Base-by-base conservation (phyloP, 2,329 filamentous ascomycete species). In the Colletotrichum godetiae region DNA sequence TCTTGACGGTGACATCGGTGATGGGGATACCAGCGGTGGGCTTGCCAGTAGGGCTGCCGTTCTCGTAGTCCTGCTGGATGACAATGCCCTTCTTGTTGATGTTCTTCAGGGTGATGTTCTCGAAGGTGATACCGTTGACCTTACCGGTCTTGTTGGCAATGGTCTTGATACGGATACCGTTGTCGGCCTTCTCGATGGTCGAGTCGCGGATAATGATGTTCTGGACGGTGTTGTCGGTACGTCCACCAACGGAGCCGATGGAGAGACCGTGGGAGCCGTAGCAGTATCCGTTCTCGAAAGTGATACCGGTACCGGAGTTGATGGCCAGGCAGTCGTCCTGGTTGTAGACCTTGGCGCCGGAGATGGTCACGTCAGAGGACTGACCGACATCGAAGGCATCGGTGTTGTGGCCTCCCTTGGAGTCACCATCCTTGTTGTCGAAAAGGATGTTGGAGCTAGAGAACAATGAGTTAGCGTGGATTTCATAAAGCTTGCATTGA, bases 291-390 rank as follows among this genome's bases (percentile, higher is more conserved):
- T 80, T 81, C 24, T 80, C 83, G 78, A 88, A 87, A 49, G 81
- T 83, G 74, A 88, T 87, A 75, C 86, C 80, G 27, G 79, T 83
- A 5, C 86, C 87, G 1, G 87, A 89, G 82, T 90, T 91, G 74
- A 89, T 79, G 35, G 89, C 89, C 8, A 91, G 82, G 76, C 89
- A 91, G 77, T 91, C 89, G 68, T 91, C 90, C 80, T 91, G 90
- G 82, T 91, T 91, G 78, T 89, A 86, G 64, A 91, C 84, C 37
- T 83, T 85, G 46, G 88, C 87, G 53, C 85, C 86, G 33, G 82
- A 83, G 74, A 91, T 90, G 70, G 82, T 85, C 19, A 91, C 82
- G 64, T 84, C 83, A n/a, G 78, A 82, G 42, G 85, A 88, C 37
- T 79, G 81, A 58, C 87, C 86, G 60, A 91, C 84, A 72, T 91